Evolutionary conservation across 2,329 filamentous ascomycete species (phyloP).

Genomic region (Xylaria sp.): DNA sequence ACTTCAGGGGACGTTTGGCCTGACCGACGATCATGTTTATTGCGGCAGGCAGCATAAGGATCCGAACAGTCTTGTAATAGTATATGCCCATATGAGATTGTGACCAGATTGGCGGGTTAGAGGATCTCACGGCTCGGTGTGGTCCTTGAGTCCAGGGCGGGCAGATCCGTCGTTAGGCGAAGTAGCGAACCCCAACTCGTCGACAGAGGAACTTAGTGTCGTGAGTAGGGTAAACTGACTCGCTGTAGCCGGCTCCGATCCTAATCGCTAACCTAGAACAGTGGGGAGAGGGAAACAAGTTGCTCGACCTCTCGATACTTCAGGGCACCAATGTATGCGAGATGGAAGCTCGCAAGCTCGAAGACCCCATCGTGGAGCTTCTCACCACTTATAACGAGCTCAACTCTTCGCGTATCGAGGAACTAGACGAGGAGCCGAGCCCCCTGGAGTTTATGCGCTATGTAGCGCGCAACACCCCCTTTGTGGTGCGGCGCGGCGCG

Average conservation of each 20-base stretch:
- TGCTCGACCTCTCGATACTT: conserved; percentile 1
- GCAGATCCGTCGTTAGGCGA: conserved; percentile 25
- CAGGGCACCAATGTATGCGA: conserved; percentile 1
- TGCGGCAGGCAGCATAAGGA: conserved; percentile 25
- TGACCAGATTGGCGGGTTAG: conserved; percentile 9
- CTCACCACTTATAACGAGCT: conserved; percentile 79
- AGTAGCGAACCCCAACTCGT: conserved; percentile 12
- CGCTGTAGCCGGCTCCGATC: conserved; percentile 13
- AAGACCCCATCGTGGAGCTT: conserved; percentile 63
- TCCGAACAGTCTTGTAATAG: conserved; percentile 8
- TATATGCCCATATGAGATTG: conserved; percentile 17
- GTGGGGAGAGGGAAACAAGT: conserved; percentile 23
- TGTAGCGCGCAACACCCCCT: conserved; percentile 78
- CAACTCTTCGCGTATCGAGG: conserved; percentile 70
- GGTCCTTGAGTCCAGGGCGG: not conserved
- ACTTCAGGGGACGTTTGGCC: conserved; percentile 28
- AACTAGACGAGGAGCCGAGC: conserved; percentile 72
- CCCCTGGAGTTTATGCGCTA: conserved; percentile 84
- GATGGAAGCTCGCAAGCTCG: conserved; percentile 35
- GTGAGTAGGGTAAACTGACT: conserved; percentile 25
- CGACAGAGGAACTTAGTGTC: not conserved
- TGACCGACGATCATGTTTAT: conserved; percentile 27
- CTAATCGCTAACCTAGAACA: conserved; percentile 10
- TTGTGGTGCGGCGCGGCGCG: conserved; percentile 74
- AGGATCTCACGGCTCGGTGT: not conserved